Percentiles rank a stretch among this genome's conserved stretches.
These are phyloP conservation scores for Collybia sp. DNA, from an alignment of 768 basidiomycete species.

Conservation along the genomic window DNA sequence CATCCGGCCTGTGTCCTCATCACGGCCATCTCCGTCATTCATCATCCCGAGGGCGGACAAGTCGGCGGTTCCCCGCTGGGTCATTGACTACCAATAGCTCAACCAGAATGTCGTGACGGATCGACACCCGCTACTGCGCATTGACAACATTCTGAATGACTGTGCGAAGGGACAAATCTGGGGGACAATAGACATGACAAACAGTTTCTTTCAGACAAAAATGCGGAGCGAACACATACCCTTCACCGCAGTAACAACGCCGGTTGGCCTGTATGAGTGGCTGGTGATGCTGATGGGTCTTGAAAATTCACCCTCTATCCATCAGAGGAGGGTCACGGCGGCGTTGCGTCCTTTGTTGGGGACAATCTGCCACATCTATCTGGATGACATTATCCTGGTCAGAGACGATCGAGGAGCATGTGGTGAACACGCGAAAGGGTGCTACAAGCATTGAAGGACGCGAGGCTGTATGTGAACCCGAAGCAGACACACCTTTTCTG, in stretches of 20 bases:
- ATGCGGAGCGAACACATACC: constrained; percentile 21
- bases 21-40: too few species aligned
- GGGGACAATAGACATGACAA: constrained; percentile 32
- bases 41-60: constrained; percentile 22
- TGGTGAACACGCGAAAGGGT: not conserved
- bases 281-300: constrained; percentile 37
- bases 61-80: constrained; percentile 13
- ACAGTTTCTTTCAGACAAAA: constrained; percentile 33
- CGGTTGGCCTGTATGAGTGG: too few species aligned
- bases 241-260: constrained; percentile 28
- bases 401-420: not conserved
- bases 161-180: too few species aligned
- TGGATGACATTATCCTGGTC: constrained; percentile 42
- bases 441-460: not conserved
- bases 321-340: constrained; percentile 25
- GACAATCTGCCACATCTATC: constrained; percentile 35
- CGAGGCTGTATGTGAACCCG: not conserved
- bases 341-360: constrained; percentile 30
- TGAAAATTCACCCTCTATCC: constrained; percentile 25
- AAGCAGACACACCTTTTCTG: not conserved
- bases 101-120: constrained; percentile 19
- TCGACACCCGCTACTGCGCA: constrained; percentile 15
- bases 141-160: constrained; percentile 23
- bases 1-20: constrained; percentile 17
- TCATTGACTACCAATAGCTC: constrained; percentile 19